Evolutionary conservation across 495 filamentous ascomycete genomes (phyloP).

Genomic region (Penicillium bovifimosum): DNA sequence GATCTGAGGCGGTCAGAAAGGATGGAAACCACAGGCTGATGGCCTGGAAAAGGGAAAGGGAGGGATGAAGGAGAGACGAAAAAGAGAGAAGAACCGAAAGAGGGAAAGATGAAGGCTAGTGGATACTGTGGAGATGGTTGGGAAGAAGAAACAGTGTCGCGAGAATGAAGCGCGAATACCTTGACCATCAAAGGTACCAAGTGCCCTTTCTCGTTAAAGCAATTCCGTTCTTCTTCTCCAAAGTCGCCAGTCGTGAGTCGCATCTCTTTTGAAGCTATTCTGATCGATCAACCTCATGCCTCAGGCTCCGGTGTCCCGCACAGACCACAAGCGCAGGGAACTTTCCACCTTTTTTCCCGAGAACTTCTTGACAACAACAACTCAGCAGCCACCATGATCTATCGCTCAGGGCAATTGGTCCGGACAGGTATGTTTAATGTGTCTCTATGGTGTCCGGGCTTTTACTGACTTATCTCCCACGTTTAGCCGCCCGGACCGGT

Average conservation of each 20-base stretch:
- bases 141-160: conserved; percentile 4
- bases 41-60: conserved; percentile 17
- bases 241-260: background rate
- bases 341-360: conserved; percentile 32
- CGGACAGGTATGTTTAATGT: conserved; percentile 30
- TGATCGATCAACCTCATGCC: conserved; percentile 14
- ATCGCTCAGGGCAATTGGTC: conserved; percentile 38
- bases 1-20: background rate
- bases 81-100: conserved; percentile 21
- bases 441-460: background rate
- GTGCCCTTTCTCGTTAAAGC: background rate
- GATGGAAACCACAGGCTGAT: conserved; percentile 18
- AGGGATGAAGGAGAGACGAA: conserved; percentile 17
- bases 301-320: conserved; percentile 19
- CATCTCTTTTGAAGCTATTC: conserved; percentile 5
- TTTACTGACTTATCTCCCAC: background rate
- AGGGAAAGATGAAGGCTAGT: conserved; percentile 31
- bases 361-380: conserved; percentile 14
- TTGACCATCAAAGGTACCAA: background rate
- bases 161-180: background rate
- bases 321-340: conserved; percentile 22
- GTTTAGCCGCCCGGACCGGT: conserved; percentile 32
- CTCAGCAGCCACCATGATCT: conserved; percentile 38
- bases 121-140: conserved; percentile 34
- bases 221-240: background rate